These are phyloP conservation scores for Lentinula novae-zelandiae DNA, from an alignment of 1,284 basidiomycete species.

Conservation along the genomic window DNA sequence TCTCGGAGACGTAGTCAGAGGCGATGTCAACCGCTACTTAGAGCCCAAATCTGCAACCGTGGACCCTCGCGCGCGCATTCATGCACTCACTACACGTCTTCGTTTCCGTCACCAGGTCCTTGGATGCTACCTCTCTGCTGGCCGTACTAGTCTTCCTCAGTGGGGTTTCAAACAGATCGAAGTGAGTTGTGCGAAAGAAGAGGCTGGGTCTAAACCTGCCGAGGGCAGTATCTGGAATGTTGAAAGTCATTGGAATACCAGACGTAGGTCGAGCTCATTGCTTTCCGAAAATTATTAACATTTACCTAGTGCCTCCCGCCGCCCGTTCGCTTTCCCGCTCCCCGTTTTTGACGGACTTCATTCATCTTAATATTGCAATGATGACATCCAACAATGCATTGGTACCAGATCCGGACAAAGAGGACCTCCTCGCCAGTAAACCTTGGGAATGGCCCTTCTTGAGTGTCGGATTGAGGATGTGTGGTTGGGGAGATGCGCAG, in stretches of 20 bases:
- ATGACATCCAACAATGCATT: constrained; percentile 99
- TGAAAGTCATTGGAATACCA: constrained; percentile 94
- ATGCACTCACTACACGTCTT: constrained; percentile 87
- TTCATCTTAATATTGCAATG: constrained; percentile 99
- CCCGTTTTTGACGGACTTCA: constrained; percentile 95
- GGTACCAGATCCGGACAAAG: constrained; percentile 95
- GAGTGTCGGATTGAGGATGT: constrained; percentile 90
- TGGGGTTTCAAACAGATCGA: constrained; percentile 99
- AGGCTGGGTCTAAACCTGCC: constrained; percentile 38
- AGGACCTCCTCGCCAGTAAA: constrained; percentile 91
- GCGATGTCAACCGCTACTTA: constrained; percentile 31
- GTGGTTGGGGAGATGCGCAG: constrained; percentile 81
- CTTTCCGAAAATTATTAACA: neutral
- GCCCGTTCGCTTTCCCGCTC: constrained; percentile 84
- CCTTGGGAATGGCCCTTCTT: constrained; percentile 95
- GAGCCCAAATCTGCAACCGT: neutral
- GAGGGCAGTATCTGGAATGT: constrained; percentile 90
- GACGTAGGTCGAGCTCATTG: constrained; percentile 53
- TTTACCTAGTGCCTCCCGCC: constrained; percentile 70
- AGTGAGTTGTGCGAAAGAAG: constrained; percentile 89
- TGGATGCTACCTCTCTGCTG: constrained; percentile 89
- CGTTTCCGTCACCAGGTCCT: constrained; percentile 77
- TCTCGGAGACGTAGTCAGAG: constrained; percentile 82
- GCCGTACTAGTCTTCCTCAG: constrained; percentile 87
- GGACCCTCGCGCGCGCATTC: constrained; percentile 63